Evolutionary conservation across 176 grass and related monocot genomes (phyloP), one percentile per base, ranked within the genome.

Genomic region (Ampelocalamus luodianensis): DNA sequence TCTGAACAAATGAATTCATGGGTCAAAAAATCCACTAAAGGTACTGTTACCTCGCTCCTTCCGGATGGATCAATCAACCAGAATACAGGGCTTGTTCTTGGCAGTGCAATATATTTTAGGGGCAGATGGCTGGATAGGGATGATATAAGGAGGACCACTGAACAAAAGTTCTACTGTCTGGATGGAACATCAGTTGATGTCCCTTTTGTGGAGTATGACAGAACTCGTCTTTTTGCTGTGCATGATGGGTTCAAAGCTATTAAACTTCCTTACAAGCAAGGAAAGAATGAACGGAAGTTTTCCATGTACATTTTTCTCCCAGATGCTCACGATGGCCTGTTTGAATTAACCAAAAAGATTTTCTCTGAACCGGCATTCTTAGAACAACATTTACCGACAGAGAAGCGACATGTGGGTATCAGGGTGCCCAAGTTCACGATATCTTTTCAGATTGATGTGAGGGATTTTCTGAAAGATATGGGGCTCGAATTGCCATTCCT

Each of bases 241-340:
- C 75, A 87, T 1, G 80, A 90, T 5, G 79, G 85, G 48, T 87
- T 90, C 46, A 90, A 79, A 87, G 85, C 87, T 59, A 90, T 90
- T 83, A 90, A 87, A 74, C 85, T 90, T 79, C 85, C 89, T 79
- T 90, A 80, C 54, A 73, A 64, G 23, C 23, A 76, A 91, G 89
- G 89, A 53, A 84, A 68, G 42, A 87, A 79, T 44, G 74, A 90
- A 70, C 61, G 76, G 69, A 91, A 84, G 51, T 84, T 91, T 59
- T 83, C 89, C 51, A 90, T 90, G 85, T 90, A 84, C 62, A 84
- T 87, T 72, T 90, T 90, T 44, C 89, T 87, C 36, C 85, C 89
- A 80, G 75, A 87, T 80, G 42, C 76, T 64, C 80, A 16, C 62
- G 85, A 91, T 91, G 85, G 89, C 24, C 38, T 91, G 62, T 84